Conservation (phyloP, 768 basidiomycete species). For the Tephrocybe sp. region DNA sequence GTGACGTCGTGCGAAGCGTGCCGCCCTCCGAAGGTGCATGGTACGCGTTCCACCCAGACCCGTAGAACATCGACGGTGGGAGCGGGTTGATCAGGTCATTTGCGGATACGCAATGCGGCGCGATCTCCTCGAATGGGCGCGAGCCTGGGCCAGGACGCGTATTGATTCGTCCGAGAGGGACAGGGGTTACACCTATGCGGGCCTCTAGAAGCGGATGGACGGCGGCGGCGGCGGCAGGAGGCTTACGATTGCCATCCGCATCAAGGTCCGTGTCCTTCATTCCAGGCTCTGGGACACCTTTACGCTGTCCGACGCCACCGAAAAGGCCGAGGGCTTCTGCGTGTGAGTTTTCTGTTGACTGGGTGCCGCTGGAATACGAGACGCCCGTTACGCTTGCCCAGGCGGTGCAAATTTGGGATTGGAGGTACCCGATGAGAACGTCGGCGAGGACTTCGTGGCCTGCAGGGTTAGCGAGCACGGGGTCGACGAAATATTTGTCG, state of each 20-base stretch:
- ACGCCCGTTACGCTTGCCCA: conserved; percentile 77
- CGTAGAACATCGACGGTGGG: conserved; percentile 91
- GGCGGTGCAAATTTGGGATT: conserved; percentile 83
- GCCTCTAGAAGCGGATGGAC: conserved; percentile 30
- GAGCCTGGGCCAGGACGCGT: conserved; percentile 59
- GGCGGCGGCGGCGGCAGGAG: conserved; percentile 17
- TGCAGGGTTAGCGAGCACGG: conserved; percentile 72
- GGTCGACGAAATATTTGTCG: conserved; percentile 76
- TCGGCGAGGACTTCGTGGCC: conserved; percentile 93
- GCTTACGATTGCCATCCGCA: conserved; percentile 27
- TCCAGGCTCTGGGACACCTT: conserved; percentile 65
- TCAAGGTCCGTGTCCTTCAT: conserved; percentile 30
- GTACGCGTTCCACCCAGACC: conserved; percentile 84
- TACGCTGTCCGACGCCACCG: conserved; percentile 82
- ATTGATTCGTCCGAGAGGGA: conserved; percentile 76
- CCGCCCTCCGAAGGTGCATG: conserved; percentile 57
- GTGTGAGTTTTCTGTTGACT: neutral
- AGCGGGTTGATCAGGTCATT: conserved; percentile 98
- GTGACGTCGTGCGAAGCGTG: conserved; percentile 58
- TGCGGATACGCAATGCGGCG: conserved; percentile 93
- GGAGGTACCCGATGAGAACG: conserved; percentile 87
- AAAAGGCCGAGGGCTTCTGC: conserved; percentile 65
- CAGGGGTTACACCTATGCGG: conserved; percentile 35
- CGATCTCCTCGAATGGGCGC: conserved; percentile 77
- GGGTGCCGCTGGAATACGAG: conserved; percentile 56